Conservation (phyloP, 2,329 filamentous ascomycete species). For the Pseudocercospora eumusae region DNA sequence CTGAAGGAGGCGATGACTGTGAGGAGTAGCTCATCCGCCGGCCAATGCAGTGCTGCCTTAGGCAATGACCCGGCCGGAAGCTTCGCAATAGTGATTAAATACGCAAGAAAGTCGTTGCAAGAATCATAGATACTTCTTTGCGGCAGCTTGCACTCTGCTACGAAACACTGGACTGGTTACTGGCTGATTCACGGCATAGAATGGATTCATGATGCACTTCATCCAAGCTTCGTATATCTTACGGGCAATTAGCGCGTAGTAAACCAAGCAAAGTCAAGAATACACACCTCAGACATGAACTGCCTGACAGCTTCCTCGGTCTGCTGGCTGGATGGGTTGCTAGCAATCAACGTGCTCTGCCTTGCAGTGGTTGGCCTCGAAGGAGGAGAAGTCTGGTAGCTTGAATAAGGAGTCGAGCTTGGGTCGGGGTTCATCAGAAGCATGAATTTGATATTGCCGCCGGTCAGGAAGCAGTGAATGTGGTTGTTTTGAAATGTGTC, state of each 20-base stretch:
- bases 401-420: slow-evolving; percentile 38
- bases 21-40: neutral
- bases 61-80: neutral
- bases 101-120: too few species aligned
- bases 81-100: neutral
- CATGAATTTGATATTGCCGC: slow-evolving; percentile 88
- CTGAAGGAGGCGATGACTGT: neutral
- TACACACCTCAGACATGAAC: slow-evolving; percentile 82
- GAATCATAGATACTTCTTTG: slow-evolving; percentile 64
- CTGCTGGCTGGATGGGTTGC: slow-evolving; percentile 81
- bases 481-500: slow-evolving; percentile 97
- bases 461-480: slow-evolving; percentile 87
- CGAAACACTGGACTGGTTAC: slow-evolving; percentile 86
- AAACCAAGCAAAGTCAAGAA: too few species aligned
- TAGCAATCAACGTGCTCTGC: slow-evolving; percentile 42
- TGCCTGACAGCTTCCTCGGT: slow-evolving; percentile 94
- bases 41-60: neutral
- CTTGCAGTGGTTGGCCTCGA: slow-evolving; percentile 36
- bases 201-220: slow-evolving; percentile 96
- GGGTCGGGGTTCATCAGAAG: slow-evolving; percentile 79
- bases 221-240: slow-evolving; percentile 91
- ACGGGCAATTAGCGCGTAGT: slow-evolving; percentile 16
- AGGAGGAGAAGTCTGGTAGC: slow-evolving; percentile 35
- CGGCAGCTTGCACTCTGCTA: slow-evolving; percentile 77
- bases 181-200: slow-evolving; percentile 82